Base-by-base conservation (phyloP, 495 filamentous ascomycete species). In the Aspergillus asperescens region DNA sequence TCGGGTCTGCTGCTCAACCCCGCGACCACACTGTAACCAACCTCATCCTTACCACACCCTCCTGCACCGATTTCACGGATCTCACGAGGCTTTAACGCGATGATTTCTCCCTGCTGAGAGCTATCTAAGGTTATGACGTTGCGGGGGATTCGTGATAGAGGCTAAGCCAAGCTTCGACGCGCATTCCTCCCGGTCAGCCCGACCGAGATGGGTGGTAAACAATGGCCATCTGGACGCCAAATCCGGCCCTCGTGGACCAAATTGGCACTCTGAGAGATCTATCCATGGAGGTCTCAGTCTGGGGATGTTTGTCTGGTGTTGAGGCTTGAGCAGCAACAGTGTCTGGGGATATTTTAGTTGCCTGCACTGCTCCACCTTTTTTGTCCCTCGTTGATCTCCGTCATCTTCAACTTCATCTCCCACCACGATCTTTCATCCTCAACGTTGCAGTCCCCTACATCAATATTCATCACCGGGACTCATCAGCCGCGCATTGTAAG, bases 1-100 rank as follows among this genome's bases (percentile, higher is more conserved):
- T 50, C 48, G 31, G 38, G 57, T 56, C 57, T 43, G 49, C 37
- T 60, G 57, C 52, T 50, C 13, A 22, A 20, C 44, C 54, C 41
- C 41, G 48, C 41, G 9, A 15, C 25, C 28, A 12, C 37, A 49
- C 16, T 55, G 52, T 49, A 49, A 55, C 43, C 16, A 32, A 37
- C 50, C 40, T 35, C 39, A 25, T 9, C 46, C 37, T 41, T 34
- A 48, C 29, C 44, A 7, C 16, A 35, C 32, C 32, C 50, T 52
- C 50, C 22, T 29, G 8, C 16, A 16, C 20, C 50, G 20, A 40
- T 42, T 42, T 41, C 32, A 54, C 41, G 32, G 42, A 7, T 8
- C 28, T 22, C 44, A 35, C 32, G 28, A 15, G 25, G 28, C 44
- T 47, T 46, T 35, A 46, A n/a, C 1, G 24, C 24, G 39, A 15